Evolutionary conservation across 2,329 filamentous ascomycete genomes (phyloP), one percentile per base, ranked within the genome.

Genomic region (Fusarium sp.): DNA sequence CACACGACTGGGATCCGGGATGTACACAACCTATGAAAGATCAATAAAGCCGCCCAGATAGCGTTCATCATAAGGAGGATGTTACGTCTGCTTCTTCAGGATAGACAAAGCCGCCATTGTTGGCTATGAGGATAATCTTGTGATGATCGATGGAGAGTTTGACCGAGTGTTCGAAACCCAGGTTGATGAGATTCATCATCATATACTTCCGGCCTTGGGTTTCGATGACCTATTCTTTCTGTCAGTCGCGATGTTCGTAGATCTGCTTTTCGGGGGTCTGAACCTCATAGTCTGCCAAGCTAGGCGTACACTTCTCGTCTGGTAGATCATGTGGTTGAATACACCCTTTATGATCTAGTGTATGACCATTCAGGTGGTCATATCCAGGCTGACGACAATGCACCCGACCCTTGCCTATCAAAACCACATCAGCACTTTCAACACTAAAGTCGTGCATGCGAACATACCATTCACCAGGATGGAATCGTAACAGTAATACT

Each of bases 161-260:
- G 20, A 42, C 46, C 4, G 45, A 38, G 18, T 63, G 59, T 6
- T 63, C 59, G 3, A 63, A 63, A 5, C 59, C 59, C 4, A 40
- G 25, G 22, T 63, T 63, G 30, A 59, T 49, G 16, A 59, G 27
- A 16, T 63, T 63, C 16, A 63, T n/a, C 59, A 63, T 63, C 4
- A 52, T 14, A 1, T 60, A 63, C 15, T 32, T 52, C 10, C 29
- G 46, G 3, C 55, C 40, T 4, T 32, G 8, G 2, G 55, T 59
- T 45, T 59, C 40, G 10, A 63, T 38, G 16, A 63, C 32, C 59
- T 63, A 3, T 22, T 10, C 15, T 1, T 7, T 12, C 22, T 4
- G 3, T 56, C 5, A 49, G 43, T 7, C 8, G 11, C 5, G 14
- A 7, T 3, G 4, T 25, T 8, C 5, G 7, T 3, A 5, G 20